Evolutionary conservation across 352 stramenopile species (phyloP).

Genomic region (Blastocystis hominis): DNA sequence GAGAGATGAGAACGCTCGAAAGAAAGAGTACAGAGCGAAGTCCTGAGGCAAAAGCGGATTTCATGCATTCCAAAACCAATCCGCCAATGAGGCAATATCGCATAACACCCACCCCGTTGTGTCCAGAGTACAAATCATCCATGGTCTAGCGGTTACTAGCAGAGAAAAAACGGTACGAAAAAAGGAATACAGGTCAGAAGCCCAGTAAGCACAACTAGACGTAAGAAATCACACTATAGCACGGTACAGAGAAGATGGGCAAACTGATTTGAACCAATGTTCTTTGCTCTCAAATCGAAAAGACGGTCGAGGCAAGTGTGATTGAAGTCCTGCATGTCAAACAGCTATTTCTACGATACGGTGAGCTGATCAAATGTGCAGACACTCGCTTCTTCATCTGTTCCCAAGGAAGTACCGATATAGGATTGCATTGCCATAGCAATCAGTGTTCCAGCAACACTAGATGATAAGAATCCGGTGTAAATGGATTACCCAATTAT

Average conservation of each 20-base stretch:
- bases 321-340: conserved; percentile 20
- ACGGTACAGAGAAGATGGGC: conserved; percentile 1
- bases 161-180: background rate
- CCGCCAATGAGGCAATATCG: background rate
- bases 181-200: conserved; percentile 39
- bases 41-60: conserved; percentile 29
- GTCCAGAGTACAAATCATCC: conserved; percentile 10
- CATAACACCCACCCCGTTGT: background rate
- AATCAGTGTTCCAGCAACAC: conserved; percentile 13
- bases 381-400: background rate
- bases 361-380: background rate
- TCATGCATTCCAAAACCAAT: conserved; percentile 34
- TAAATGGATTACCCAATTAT: background rate
- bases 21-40: background rate
- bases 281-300: background rate
- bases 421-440: background rate
- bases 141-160: background rate
- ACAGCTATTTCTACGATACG: background rate
- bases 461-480: background rate
- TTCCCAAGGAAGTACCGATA: background rate
- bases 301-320: background rate
- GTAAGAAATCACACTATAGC: background rate
- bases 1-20: background rate
- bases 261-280: background rate
- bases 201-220: background rate